Percentiles rank a stretch among this genome's conserved stretches.
These are phyloP conservation scores for Metschnikowia continentalis DNA, from an alignment of 805 yeast species.

Conservation along the genomic window DNA sequence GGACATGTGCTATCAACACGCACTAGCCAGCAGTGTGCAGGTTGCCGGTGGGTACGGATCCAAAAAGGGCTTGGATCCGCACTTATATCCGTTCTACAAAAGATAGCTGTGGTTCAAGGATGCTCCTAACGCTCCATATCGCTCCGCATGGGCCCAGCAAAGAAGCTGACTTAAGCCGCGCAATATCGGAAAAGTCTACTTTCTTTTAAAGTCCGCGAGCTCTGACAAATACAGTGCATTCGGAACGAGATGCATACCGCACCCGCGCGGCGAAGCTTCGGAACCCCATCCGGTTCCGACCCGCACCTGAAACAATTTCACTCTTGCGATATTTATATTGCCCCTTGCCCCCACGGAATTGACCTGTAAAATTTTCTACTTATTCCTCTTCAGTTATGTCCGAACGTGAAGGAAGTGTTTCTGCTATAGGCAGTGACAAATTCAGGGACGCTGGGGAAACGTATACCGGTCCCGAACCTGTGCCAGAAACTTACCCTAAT, in stretches of 20 bases:
- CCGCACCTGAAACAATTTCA: not conserved
- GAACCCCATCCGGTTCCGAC: conserved; percentile 1
- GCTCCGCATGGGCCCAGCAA: not conserved
- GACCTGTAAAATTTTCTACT: too few relatives aligned
- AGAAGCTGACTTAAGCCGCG: not conserved
- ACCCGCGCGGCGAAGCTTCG: not conserved
- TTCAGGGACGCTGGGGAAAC: conserved; percentile 8
- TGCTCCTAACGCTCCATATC: not conserved
- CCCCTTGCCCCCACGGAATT: not conserved
- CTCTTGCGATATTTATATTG: not conserved
- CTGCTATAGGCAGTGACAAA: conserved; percentile 8
- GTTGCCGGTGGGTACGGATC: too few relatives aligned
- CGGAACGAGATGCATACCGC: not conserved
- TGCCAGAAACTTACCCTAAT: conserved; percentile 1
- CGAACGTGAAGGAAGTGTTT: conserved; percentile 10
- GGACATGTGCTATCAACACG: not conserved
- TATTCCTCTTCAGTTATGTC: not conserved
- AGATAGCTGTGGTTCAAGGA: not conserved
- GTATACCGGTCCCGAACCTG: conserved; percentile 10
- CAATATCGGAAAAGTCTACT: not conserved
- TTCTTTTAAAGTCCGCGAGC: not conserved
- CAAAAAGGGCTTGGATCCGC: too few relatives aligned
- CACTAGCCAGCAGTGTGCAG: too few relatives aligned
- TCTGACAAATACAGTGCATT: not conserved
- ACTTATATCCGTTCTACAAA: too few relatives aligned